Evolutionary conservation across 805 yeast species (phyloP), one percentile per base, ranked within the genome.

Genomic region (Candida railenensis): DNA sequence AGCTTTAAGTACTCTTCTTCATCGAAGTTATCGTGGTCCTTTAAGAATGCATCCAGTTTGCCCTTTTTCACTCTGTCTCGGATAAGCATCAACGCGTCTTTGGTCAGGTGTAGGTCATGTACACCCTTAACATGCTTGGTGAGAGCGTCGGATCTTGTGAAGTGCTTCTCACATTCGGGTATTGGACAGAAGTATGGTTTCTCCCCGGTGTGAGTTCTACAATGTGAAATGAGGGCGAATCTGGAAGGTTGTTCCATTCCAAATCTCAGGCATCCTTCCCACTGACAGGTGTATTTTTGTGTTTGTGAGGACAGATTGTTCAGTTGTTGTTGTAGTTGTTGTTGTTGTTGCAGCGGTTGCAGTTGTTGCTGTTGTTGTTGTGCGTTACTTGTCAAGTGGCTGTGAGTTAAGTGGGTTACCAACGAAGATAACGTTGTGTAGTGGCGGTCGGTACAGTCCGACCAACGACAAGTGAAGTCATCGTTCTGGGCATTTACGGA

Each of bases 181-280:
- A 83, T 67, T 1, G 78, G 72, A 59, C 92, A 86, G 53, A 71
- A 77, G 53, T 77, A 82, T 32, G 88, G 88, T 54, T 75, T 75
- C 54, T 84, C 87, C 1, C 85, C 83, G 0, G 86, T 80, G 59
- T 86, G 92, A 1, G 80, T 71, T 46, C 88, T 61, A 52, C 83
- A 67, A 57, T 85, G 92, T 0, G 85, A 71, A 0, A 82, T 69
- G 28, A 86, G 67, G 1, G 85, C 83, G 61, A 78, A 77, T 42
- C 82, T 57, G 9, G 81, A 75, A 14, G 80, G 80, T 55, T 77
- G 83, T 22, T 67, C 67, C 1, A 75, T 59, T 3, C 83, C 85
- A 44, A 65, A 70, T 14, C 81, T 52, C 12, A 76, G 62, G 57
- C 91, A 85, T 8, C 71, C 76, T 34, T 67, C 73, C 91, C 91